Evolutionary conservation across 495 filamentous ascomycete species (phyloP), one percentile per base, ranked within the genome.

Genomic region (Xylaria palmicola): DNA sequence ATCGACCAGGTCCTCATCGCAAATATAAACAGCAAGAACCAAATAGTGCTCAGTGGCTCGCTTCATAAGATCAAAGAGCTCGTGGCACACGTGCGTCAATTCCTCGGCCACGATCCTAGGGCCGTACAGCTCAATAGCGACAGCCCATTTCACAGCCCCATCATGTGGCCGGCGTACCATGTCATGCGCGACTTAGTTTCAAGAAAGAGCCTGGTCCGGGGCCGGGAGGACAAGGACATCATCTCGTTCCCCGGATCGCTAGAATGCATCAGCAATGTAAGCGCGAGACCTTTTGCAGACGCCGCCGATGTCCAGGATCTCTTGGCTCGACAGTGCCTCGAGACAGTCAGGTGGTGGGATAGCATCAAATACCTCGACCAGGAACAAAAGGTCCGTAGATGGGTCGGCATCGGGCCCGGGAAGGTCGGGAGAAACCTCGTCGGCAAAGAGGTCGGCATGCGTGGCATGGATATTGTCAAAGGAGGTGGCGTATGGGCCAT

Each of bases 401-500:
- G 93, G 92, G 82, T 98, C 48, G 94, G 93, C 17, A 90, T 98
- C 63, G 94, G 94, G 2, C 94, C 94, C 0, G 94, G 93, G 1
- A 96, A 96, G 68, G 93, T 98, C 5, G 94, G 93, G 2, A 82
- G 92, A 55, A 97, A 97, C 71, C 74, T 98, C 22, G 94, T 98
- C 6, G 92, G 93, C 0, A 96, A 96, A 73, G 94, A 97, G 72
- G 93, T 98, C 5, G 92, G 92, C 1, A 91, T 91, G 88, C 76
- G 85, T 47, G 84, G 85, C 3, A 87, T 86, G 70, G 91, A 93
- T 27, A 77, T 82, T 22, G 83, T 90, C 30, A 91, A 90, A 69
- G 92, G 93, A 2, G 94, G 92, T 17, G 90, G 95, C 10, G 92
- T 97, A 0, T 97, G 93, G 89, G 92, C 89, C n/a, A 89, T 96